Conservation (phyloP, 352 stramenopile genomes). For the Globisporangium cystogenes region DNA sequence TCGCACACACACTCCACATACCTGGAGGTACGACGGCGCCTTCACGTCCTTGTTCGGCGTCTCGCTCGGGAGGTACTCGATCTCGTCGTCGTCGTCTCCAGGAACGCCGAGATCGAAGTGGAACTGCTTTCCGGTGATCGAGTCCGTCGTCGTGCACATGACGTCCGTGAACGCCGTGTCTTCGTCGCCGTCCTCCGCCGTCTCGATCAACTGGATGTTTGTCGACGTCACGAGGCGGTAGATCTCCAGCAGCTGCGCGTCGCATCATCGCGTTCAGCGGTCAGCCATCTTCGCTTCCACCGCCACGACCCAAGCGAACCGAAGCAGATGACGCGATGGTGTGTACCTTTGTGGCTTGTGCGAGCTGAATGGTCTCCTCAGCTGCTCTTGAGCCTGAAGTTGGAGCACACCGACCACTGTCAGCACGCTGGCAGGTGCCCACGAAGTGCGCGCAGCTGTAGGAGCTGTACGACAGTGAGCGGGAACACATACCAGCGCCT, state of each 20-base stretch:
- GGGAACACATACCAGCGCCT: conserved; percentile 17
- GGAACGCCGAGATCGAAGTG: conserved; percentile 76
- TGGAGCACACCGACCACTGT: background rate
- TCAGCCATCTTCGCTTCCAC: background rate
- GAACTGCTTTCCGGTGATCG: conserved; percentile 56
- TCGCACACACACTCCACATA: no score
- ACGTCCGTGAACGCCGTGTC: conserved; percentile 58
- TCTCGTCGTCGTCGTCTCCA: conserved; percentile 50
- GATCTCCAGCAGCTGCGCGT: conserved; percentile 56
- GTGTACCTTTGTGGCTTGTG: conserved; percentile 70
- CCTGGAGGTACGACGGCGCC: conserved; percentile 69
- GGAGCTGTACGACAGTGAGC: background rate
- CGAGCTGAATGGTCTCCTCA: conserved; percentile 45
- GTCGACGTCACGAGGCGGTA: conserved; percentile 76
- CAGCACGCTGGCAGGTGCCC: no score
- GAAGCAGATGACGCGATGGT: background rate
- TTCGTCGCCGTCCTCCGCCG: conserved; percentile 43
- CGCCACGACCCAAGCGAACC: background rate
- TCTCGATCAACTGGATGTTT: conserved; percentile 70
- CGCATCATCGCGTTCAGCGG: background rate
- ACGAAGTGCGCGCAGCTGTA: background rate
- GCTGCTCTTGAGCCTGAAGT: conserved; percentile 28
- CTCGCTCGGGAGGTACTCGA: conserved; percentile 77
- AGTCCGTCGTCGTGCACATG: conserved; percentile 60
- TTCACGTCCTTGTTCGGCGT: conserved; percentile 40